Conservation (phyloP, 2,329 filamentous ascomycete genomes). For the Capronia epimyces region DNA sequence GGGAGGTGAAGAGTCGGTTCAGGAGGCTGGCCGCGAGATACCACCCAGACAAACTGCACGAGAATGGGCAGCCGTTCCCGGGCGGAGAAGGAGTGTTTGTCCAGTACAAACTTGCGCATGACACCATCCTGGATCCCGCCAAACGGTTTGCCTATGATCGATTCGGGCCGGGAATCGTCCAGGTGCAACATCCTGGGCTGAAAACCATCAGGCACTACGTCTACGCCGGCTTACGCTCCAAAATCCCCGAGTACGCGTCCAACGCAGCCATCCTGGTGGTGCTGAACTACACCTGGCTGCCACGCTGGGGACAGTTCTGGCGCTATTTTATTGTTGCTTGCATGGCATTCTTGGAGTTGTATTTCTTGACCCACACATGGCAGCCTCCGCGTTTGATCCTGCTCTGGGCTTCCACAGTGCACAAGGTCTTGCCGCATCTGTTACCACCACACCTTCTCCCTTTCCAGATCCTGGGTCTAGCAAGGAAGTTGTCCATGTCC, state of each 20-base stretch:
- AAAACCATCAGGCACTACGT: conserved; percentile 68
- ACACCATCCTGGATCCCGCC: conserved; percentile 70
- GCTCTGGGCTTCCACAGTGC: conserved; percentile 14
- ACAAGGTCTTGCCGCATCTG: conserved; percentile 38
- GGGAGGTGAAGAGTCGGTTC: conserved; percentile 77
- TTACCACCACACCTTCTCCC: conserved; percentile 55
- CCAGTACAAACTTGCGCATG: conserved; percentile 74
- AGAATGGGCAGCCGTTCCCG: conserved; percentile 29
- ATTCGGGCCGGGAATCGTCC: conserved; percentile 67
- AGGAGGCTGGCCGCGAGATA: conserved; percentile 62
- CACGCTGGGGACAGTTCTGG: conserved; percentile 38
- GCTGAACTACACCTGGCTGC: conserved; percentile 29
- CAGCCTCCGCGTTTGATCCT: conserved; percentile 15
- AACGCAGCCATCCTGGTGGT: conserved; percentile 33
- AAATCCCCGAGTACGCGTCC: conserved; percentile 38
- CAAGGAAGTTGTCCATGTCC: conserved; percentile 70
- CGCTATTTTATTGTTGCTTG: conserved; percentile 49
- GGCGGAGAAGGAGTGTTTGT: conserved; percentile 57
- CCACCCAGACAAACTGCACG: conserved; percentile 76
- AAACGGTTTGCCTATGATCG: conserved; percentile 84
- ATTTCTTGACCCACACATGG: conserved; percentile 48
- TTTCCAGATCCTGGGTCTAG: conserved; percentile 73
- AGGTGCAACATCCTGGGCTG: conserved; percentile 46
- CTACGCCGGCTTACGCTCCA: conserved; percentile 54
- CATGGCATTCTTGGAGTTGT: conserved; percentile 53